Evolutionary conservation across 2,329 filamentous ascomycete species (phyloP), one percentile per base, ranked within the genome.

Genomic region (Clonostachys solani): DNA sequence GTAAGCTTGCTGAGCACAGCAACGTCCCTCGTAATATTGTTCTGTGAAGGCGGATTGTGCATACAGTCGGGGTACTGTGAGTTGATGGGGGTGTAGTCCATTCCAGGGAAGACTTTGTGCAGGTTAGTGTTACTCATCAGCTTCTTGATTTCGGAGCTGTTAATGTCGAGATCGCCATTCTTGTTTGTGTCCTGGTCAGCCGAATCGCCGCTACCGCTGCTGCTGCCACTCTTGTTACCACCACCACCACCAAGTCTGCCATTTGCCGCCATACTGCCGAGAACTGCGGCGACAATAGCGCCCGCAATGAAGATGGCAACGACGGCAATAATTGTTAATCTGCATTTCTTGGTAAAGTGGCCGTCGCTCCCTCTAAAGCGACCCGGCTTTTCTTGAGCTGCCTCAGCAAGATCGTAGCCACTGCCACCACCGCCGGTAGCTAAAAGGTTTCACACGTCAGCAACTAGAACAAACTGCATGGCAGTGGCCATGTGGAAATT

Each of bases 81-180:
- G 61, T 95, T 91, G 64, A 94, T 80, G 0, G 92, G 91, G 0
- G 92, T 97, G 64, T 97, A 97, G 67, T 96, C 92, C 69, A 97
- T 89, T 23, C 91, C 92, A 0, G 91, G 89, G 64, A 97, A 97
- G 3, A 97, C 90, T 65, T 90, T 95, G 76, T 96, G 90, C 19
- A 97, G 76, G 52, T 91, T 70, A 0, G 75, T 62, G 66, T 96
- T 96, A 71, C 87, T 85, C 73, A 96, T 75, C 13, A 97, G 74
- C 5, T 75, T 74, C 71, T 95, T 78, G 68, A 96, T 95, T 67
- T 95, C 87, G 2, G 69, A 55, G 9, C 89, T 95, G 64, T 92
- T 72, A 63, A 84, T 83, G 64, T 76, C 69, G 7, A 96, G 78
- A 53, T 92, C 87, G 40, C 86, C 84, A 56, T 88, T 88, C 47